Evolutionary conservation across 495 filamentous ascomycete species (phyloP).

Genomic region (Xylaria telfairii): DNA sequence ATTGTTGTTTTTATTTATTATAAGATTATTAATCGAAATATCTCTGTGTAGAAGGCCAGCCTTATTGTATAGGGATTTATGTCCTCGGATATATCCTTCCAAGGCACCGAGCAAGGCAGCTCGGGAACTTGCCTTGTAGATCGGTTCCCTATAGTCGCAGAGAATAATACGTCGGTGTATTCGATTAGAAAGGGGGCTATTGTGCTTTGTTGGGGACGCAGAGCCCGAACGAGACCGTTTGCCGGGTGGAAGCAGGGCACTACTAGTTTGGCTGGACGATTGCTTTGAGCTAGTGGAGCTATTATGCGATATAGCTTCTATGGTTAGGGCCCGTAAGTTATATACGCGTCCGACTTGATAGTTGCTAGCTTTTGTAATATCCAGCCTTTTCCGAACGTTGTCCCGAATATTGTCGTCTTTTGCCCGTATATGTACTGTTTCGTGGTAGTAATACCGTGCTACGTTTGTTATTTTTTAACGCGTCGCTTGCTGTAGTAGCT

Average conservation of each 20-base stretch:
- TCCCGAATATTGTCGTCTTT: slow-evolving; percentile 44
- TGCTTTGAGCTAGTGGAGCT: slow-evolving; percentile 31
- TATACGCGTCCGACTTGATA: slow-evolving; percentile 43
- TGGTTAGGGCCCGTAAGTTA: slow-evolving; percentile 39
- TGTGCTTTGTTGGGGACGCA: slow-evolving; percentile 38
- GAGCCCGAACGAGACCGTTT: slow-evolving; percentile 45
- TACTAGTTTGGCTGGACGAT: too few species aligned
- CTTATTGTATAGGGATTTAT: slow-evolving; percentile 42
- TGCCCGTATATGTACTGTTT: slow-evolving; percentile 47
- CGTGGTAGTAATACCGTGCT: slow-evolving; percentile 52
- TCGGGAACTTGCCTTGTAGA: slow-evolving; percentile 50
- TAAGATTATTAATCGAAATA: slow-evolving; percentile 52
- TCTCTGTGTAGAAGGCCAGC: slow-evolving; percentile 46
- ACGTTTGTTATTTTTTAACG: slow-evolving; percentile 46
- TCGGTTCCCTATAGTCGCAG: slow-evolving; percentile 43
- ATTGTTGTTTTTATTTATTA: slow-evolving; percentile 48
- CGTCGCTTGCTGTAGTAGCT: slow-evolving; percentile 46
- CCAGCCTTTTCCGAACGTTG: slow-evolving; percentile 43
- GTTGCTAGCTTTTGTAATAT: slow-evolving; percentile 45
- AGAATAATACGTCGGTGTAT: slow-evolving; percentile 51
- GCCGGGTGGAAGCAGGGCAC: slow-evolving; percentile 39
- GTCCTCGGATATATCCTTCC: slow-evolving; percentile 47
- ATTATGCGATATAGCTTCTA: slow-evolving; percentile 40
- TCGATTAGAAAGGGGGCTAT: slow-evolving; percentile 38
- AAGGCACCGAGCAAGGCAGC: slow-evolving; percentile 44